phyloP scores from a whole-genome alignment of 2,329 filamentous ascomycete species.

The Hypoxylon sp. region DNA sequence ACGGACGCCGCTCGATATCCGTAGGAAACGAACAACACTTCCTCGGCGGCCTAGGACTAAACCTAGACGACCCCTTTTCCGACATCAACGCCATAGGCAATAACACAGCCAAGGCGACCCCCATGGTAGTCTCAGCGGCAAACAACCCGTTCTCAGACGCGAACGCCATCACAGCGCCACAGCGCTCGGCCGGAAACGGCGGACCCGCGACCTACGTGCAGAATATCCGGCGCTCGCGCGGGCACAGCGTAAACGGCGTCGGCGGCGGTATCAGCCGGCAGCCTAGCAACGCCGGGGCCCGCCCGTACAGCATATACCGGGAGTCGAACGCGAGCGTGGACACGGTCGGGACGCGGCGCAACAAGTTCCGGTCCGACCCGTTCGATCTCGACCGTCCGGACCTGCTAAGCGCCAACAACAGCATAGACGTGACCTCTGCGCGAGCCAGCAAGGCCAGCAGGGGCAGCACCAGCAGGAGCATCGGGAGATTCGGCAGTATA shows the following conservation, averaged over 20 bases:
- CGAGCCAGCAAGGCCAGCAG: slow-evolving; percentile 45
- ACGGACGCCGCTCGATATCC: slow-evolving; percentile 52
- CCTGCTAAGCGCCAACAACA: slow-evolving; percentile 54
- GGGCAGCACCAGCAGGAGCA: slow-evolving; percentile 44
- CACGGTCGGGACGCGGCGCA: slow-evolving; percentile 61
- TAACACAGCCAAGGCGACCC: slow-evolving; percentile 58
- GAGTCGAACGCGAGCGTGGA: slow-evolving; percentile 61
- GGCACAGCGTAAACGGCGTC: slow-evolving; percentile 59
- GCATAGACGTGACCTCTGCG: slow-evolving; percentile 47
- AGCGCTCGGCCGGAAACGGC: slow-evolving; percentile 51
- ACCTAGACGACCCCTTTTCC: slow-evolving; percentile 64
- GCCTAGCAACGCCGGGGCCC: slow-evolving; percentile 49
- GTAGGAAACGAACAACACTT: slow-evolving; percentile 59
- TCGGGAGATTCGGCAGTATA: slow-evolving; percentile 13
- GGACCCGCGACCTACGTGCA: slow-evolving; percentile 61
- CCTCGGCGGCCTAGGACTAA: slow-evolving; percentile 59
- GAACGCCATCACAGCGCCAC: slow-evolving; percentile 59
- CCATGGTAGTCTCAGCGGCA: slow-evolving; percentile 53
- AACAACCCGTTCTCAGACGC: slow-evolving; percentile 66
- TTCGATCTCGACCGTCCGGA: slow-evolving; percentile 74
- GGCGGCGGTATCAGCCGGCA: slow-evolving; percentile 48
- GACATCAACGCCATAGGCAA: slow-evolving; percentile 62
- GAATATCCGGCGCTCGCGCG: slow-evolving; percentile 66
- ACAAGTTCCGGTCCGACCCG: slow-evolving; percentile 74
- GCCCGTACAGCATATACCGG: slow-evolving; percentile 60